phyloP scores from a whole-genome alignment of 768 basidiomycete species.

The Calocybe cyanea region DNA sequence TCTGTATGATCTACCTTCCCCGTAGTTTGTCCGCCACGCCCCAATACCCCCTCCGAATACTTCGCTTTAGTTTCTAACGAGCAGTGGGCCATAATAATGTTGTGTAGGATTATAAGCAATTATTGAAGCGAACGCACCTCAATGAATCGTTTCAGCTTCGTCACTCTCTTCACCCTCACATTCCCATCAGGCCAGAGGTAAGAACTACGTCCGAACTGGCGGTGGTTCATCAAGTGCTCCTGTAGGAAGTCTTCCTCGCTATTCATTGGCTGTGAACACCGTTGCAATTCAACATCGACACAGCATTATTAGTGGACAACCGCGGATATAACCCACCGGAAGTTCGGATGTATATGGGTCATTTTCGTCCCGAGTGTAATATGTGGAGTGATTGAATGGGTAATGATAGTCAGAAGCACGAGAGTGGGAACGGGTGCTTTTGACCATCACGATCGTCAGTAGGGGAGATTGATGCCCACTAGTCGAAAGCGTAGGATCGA shows the following conservation, averaged over 20 bases:
- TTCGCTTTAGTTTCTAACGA: neutral
- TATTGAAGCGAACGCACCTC: neutral
- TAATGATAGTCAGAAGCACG: constrained; percentile 12
- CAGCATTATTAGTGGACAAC: neutral
- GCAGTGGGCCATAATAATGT: neutral
- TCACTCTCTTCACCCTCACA: neutral
- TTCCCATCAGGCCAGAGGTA: constrained; percentile 3
- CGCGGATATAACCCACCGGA: constrained; percentile 17
- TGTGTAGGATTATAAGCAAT: neutral
- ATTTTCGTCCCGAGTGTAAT: constrained; percentile 24
- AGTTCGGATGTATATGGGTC: constrained; percentile 21
- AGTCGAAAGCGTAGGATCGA: too few relatives aligned
- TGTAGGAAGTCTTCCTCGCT: constrained; percentile 29
- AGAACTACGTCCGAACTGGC: constrained; percentile 10
- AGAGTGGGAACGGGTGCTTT: neutral
- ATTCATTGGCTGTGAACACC: constrained; percentile 31
- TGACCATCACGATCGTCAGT: neutral
- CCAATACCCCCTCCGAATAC: constrained; percentile 2
- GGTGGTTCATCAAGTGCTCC: constrained; percentile 26
- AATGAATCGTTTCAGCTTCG: constrained; percentile 1
- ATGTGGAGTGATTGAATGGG: constrained; percentile 28
- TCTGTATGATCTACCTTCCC: neutral
- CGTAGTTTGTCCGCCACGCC: neutral
- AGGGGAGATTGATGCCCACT: neutral
- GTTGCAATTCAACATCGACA: too few relatives aligned